Evolutionary conservation across 2,329 filamentous ascomycete genomes (phyloP).

Genomic region (Fusarium nelsonii): DNA sequence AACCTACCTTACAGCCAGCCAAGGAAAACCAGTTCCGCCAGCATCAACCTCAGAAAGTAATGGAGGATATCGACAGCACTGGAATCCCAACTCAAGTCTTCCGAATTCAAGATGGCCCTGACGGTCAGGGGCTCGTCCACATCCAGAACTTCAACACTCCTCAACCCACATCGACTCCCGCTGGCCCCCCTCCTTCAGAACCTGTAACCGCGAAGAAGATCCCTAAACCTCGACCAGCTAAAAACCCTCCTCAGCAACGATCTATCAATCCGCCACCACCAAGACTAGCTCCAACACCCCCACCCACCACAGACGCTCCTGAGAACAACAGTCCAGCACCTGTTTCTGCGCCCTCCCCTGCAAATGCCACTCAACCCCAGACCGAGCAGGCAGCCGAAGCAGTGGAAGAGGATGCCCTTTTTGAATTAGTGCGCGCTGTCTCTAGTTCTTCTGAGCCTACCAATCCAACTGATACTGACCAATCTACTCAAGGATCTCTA

Average conservation of each 20-base stretch:
- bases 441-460: constrained; percentile 38
- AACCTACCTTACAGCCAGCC: constrained; percentile 63
- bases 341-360: constrained; percentile 24
- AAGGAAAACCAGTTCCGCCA: constrained; percentile 50
- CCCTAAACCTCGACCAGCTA: constrained; percentile 14
- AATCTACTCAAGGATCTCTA: constrained; percentile 29
- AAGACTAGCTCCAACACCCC: constrained; percentile 53
- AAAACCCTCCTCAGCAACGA: constrained; percentile 40
- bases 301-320: constrained; percentile 55
- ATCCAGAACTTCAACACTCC: constrained; percentile 53
- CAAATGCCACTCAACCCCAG: constrained; percentile 18
- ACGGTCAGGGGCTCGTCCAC: constrained; percentile 54
- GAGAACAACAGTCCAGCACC: constrained; percentile 52
- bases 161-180: constrained; percentile 40
- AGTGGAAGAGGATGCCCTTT: constrained; percentile 31
- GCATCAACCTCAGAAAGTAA: constrained; percentile 35
- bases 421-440: constrained; percentile 41
- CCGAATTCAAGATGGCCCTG: constrained; percentile 53
- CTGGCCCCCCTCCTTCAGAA: constrained; percentile 35
- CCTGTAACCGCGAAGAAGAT: constrained; percentile 40
- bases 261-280: constrained; percentile 39
- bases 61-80: constrained; percentile 52
- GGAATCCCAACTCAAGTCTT: constrained; percentile 60
- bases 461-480: constrained; percentile 38
- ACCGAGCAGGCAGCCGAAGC: constrained; percentile 6